Evolutionary conservation across 371 early-diverging fungal genomes (phyloP).

Genomic region (Lichtheimia hyalospora): DNA sequence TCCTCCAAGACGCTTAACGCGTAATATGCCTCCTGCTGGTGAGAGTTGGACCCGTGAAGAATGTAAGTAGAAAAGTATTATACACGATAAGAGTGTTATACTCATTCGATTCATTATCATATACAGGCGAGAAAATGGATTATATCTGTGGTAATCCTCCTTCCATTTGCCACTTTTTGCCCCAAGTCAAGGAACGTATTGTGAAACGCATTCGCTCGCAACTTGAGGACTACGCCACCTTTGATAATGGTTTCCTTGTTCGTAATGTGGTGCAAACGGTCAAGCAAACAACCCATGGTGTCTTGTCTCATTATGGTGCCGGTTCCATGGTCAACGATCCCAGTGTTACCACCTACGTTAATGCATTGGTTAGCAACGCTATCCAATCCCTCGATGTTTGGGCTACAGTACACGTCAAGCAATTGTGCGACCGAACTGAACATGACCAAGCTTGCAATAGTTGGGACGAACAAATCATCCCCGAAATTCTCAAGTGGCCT

Average conservation of each 20-base stretch:
- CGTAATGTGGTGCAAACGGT: conserved; percentile 26
- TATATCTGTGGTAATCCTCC: conserved; percentile 73
- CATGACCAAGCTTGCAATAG: conserved; percentile 39
- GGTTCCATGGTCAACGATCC: conserved; percentile 32
- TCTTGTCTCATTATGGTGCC: conserved; percentile 32
- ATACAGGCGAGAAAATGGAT: conserved; percentile 51
- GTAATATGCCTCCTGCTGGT: conserved; percentile 55
- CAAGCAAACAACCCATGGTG: conserved; percentile 28
- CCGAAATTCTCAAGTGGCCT: conserved; percentile 48
- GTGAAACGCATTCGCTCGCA: conserved; percentile 36
- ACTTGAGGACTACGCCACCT: conserved; percentile 23
- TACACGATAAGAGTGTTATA: neutral
- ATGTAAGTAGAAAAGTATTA: conserved; percentile 33
- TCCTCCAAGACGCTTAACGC: conserved; percentile 51
- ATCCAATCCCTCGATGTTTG: conserved; percentile 30
- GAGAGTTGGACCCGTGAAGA: conserved; percentile 60
- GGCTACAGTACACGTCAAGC: conserved; percentile 30
- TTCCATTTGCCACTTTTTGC: conserved; percentile 57
- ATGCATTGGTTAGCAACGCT: conserved; percentile 28
- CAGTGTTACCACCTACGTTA: conserved; percentile 23
- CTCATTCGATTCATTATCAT: neutral
- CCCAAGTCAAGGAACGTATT: conserved; percentile 42
- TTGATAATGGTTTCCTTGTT: conserved; percentile 36
- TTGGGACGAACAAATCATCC: conserved; percentile 44
- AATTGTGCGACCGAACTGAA: conserved; percentile 35